These are phyloP conservation scores for Pseudopyricularia cyperi DNA, from an alignment of 2,329 filamentous ascomycete species.

Conservation along the genomic window DNA sequence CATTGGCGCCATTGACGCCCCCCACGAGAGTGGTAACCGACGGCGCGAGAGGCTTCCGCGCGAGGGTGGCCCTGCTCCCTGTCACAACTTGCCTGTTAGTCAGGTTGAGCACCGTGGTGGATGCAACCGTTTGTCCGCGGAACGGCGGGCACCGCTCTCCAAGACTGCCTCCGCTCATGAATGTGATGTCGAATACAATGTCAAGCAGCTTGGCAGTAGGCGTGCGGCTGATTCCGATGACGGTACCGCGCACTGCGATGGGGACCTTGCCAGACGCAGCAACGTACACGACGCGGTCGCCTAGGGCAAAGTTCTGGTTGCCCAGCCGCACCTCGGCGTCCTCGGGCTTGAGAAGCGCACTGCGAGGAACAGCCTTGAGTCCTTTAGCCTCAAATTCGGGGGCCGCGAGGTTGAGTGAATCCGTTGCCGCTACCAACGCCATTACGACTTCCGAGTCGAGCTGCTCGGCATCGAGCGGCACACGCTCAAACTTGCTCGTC, in stretches of 20 bases:
- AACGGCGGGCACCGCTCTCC: conserved; percentile 85
- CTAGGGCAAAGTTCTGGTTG: conserved; percentile 70
- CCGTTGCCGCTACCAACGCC: conserved; percentile 64
- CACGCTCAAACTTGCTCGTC: conserved; percentile 82
- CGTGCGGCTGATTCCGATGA: conserved; percentile 88
- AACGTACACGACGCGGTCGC: conserved; percentile 86
- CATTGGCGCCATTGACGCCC: conserved; percentile 39
- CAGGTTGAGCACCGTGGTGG: conserved; percentile 80
- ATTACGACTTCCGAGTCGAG: conserved; percentile 84
- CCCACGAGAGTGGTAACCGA: conserved; percentile 36
- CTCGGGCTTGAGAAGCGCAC: conserved; percentile 79
- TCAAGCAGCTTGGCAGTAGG: conserved; percentile 73
- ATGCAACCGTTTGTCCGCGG: conserved; percentile 81
- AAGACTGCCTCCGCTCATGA: conserved; percentile 93
- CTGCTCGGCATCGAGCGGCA: conserved; percentile 94
- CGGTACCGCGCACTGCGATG: conserved; percentile 80
- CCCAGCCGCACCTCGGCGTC: conserved; percentile 90
- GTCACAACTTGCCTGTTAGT: conserved; percentile 70
- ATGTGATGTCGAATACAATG: conserved; percentile 83
- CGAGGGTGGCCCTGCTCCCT: conserved; percentile 43
- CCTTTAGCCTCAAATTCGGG: conserved; percentile 49
- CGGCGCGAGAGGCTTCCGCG: conserved; percentile 32
- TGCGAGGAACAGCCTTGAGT: conserved; percentile 70
- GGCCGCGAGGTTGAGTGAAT: conserved; percentile 36
- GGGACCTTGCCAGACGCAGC: conserved; percentile 90